Percentiles rank a stretch among this genome's conserved stretches.
Conservation (phyloP, 768 basidiomycete species). For the Russula foetens region DNA sequence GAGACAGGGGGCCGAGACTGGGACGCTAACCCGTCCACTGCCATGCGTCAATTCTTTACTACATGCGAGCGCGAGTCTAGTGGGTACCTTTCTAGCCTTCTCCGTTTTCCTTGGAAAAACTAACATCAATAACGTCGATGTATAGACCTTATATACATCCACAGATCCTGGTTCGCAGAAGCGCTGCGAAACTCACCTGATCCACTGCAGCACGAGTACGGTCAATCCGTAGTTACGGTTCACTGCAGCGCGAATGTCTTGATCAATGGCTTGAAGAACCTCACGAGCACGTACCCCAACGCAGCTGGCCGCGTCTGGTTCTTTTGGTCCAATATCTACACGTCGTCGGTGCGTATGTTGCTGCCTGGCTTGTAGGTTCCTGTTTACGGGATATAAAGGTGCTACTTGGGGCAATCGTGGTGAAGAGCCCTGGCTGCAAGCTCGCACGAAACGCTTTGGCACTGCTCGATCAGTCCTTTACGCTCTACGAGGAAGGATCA, state of each 20-base stretch:
- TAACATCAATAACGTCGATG: neutral
- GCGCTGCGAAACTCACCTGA: conserved; percentile 35
- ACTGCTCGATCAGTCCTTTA: conserved; percentile 31
- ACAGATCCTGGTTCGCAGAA: conserved; percentile 42
- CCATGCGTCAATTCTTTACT: conserved; percentile 40
- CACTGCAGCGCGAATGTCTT: conserved; percentile 38
- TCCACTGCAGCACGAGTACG: conserved; percentile 39
- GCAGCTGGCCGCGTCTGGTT: conserved; percentile 35
- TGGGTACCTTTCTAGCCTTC: conserved; percentile 26
- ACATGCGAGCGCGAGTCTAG: conserved; percentile 38
- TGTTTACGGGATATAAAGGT: conserved; percentile 27
- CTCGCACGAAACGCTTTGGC: conserved; percentile 34
- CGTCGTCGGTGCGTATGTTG: conserved; percentile 35
- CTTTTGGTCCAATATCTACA: conserved; percentile 45
- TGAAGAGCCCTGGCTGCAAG: conserved; percentile 38
- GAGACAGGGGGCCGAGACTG: conserved; percentile 30
- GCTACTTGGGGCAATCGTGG: conserved; percentile 38
- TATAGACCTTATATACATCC: conserved; percentile 26
- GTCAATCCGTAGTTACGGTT: conserved; percentile 37
- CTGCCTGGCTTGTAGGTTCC: neutral
- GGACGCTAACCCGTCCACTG: conserved; percentile 32
- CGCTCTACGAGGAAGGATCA: conserved; percentile 39
- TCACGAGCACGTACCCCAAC: conserved; percentile 32
- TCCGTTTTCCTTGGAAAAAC: neutral
- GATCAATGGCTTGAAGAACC: conserved; percentile 32